Base-by-base conservation (phyloP, 371 early-diverging fungal genomes). In the Lichtheimia ramosa region DNA sequence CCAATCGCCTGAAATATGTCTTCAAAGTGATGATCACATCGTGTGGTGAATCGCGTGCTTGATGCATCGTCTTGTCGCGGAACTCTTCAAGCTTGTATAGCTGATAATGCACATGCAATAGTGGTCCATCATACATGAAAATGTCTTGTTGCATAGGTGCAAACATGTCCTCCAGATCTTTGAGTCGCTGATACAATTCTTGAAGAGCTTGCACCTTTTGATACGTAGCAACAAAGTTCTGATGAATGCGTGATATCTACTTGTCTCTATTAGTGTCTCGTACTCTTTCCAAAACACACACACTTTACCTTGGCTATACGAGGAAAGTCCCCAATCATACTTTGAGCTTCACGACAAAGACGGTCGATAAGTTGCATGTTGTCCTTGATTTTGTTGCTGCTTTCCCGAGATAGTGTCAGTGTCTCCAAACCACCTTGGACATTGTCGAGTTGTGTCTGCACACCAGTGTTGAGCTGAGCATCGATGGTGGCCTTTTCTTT, bases 401-500 rank as follows among this genome's bases (percentile, higher is more conserved):
- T 87, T 43, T 81, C 77, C 48, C 79, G 79, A 6, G 93, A 89
- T 6, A 79, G 62, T 21, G 74, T 73, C 40, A 98, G 72, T 27
- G 87, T 83, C 57, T 94, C 92, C 28, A 98, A 71, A 24, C 96
- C 96, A 60, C 89, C 87, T 64, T 92, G 91, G 8, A 92, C 90
- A 63, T 93, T 93, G 73, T 95, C 96, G 48, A 97, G 86, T 70
- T 95, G 96, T 41, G 87, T 75, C 73, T 96, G 96, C 48, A 94
- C 94, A 16, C 91, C 94, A 3, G 94, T 90, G 66, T 93, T 95
- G 39, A 98, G 85, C 68, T 97, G 97, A 20, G 96, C 96, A 70
- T 98, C 97, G 23, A 96, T 88, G 13, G 90, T 84, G 3, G 94
- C 92, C 71, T 95, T 94, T 77, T 98, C 98, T 58, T 89, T 87